Evolutionary conservation across 352 stramenopile species (phyloP).

Genomic region (Pythium dissimile): DNA sequence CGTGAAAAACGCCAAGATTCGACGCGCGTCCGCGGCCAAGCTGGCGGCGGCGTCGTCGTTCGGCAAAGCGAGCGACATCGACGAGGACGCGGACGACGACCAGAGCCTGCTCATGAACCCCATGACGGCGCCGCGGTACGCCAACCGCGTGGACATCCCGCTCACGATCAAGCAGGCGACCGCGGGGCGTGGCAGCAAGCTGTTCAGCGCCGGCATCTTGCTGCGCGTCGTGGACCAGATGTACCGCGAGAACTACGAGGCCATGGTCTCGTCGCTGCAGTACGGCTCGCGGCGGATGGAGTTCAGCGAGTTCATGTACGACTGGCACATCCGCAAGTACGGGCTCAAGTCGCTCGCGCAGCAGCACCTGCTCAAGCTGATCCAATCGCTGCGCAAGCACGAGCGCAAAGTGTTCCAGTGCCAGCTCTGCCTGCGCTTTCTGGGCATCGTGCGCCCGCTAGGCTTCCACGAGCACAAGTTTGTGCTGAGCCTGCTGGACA

Average conservation of each 20-base stretch:
- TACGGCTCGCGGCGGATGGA: slow-evolving; percentile 71
- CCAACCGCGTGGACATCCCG: slow-evolving; percentile 36
- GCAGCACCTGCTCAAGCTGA: slow-evolving; percentile 73
- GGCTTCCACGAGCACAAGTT: slow-evolving; percentile 79
- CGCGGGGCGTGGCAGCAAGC: slow-evolving; percentile 40
- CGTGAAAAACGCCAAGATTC: slow-evolving; percentile 43
- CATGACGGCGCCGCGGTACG: slow-evolving; percentile 10
- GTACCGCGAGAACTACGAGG: slow-evolving; percentile 73
- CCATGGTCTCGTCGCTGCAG: slow-evolving; percentile 50
- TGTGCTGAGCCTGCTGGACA: slow-evolving; percentile 54
- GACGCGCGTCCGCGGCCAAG: slow-evolving; percentile 29
- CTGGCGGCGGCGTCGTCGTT: background rate
- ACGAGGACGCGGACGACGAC: slow-evolving; percentile 20
- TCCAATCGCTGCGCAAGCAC: slow-evolving; percentile 73
- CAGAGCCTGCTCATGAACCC: slow-evolving; percentile 17
- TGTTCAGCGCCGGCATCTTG: slow-evolving; percentile 59
- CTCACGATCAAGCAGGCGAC: slow-evolving; percentile 45
- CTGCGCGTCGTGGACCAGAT: slow-evolving; percentile 65
- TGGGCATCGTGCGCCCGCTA: slow-evolving; percentile 59
- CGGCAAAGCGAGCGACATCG: slow-evolving; percentile 3
- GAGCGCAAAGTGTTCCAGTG: slow-evolving; percentile 65
- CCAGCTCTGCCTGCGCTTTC: slow-evolving; percentile 64
- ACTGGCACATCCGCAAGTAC: slow-evolving; percentile 83
- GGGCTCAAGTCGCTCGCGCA: slow-evolving; percentile 70
- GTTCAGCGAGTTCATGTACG: slow-evolving; percentile 83